A percentile compares a stretch with the other conserved stretches of the same genome.
Evolutionary conservation across 1,139 yeast genomes (phyloP).

Genomic region (Yamadazyma trypodendri): DNA sequence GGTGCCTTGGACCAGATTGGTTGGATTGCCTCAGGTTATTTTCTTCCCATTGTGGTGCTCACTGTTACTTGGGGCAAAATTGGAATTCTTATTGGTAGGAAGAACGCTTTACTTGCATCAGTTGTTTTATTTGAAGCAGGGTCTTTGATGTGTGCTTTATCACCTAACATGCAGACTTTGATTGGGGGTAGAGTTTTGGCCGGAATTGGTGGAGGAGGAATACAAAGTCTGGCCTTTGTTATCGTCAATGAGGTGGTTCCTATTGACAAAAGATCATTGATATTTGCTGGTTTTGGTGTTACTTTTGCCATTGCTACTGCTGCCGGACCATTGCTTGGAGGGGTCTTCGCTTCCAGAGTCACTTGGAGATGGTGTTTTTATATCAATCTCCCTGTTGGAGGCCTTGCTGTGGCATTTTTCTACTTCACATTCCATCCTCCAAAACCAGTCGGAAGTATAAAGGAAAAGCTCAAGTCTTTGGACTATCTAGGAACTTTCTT

Average conservation of each 20-base stretch:
- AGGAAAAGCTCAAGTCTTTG: slow-evolving; percentile 35
- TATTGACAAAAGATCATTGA: slow-evolving; percentile 25
- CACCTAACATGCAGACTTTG: slow-evolving; percentile 30
- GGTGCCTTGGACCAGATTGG: slow-evolving; percentile 52
- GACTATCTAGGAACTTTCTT: slow-evolving; percentile 52
- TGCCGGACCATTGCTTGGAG: slow-evolving; percentile 55
- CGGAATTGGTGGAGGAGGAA: slow-evolving; percentile 36
- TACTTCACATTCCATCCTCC: slow-evolving; percentile 32
- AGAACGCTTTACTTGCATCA: slow-evolving; percentile 33
- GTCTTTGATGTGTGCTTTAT: slow-evolving; percentile 36
- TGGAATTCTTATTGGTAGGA: slow-evolving; percentile 47
- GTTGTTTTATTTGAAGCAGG: slow-evolving; percentile 38
- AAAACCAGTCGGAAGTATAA: slow-evolving; percentile 19
- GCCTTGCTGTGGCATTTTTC: slow-evolving; percentile 26
- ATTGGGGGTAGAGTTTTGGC: slow-evolving; percentile 38
- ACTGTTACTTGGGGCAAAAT: slow-evolving; percentile 37
- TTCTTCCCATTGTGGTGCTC: slow-evolving; percentile 40
- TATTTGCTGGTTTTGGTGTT: slow-evolving; percentile 42
- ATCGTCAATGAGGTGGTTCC: slow-evolving; percentile 29
- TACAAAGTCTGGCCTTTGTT: slow-evolving; percentile 25
- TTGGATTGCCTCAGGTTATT: slow-evolving; percentile 61
- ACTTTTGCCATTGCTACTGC: slow-evolving; percentile 44
- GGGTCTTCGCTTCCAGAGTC: slow-evolving; percentile 43
- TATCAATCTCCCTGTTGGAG: slow-evolving; percentile 44
- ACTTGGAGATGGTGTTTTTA: slow-evolving; percentile 79